phyloP scores from a whole-genome alignment of 2,329 filamentous ascomycete species.

The Colletotrichum sp. region DNA sequence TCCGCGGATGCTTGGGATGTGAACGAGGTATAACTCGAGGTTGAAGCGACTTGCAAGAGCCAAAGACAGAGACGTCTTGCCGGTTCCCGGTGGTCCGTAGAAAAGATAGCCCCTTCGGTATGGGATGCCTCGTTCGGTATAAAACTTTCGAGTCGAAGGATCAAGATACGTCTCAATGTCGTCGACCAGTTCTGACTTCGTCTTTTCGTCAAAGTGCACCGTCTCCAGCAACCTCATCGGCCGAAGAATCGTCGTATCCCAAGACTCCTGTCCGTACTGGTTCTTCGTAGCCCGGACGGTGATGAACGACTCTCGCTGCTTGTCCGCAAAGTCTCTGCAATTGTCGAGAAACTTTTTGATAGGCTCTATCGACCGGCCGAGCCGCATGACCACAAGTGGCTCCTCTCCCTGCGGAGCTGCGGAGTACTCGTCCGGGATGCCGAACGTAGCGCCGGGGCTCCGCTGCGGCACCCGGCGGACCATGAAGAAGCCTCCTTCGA shows the following conservation, averaged over 20 bases:
- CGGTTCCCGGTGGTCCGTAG: constrained; percentile 75
- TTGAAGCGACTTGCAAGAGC: constrained; percentile 73
- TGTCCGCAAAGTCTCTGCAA: constrained; percentile 35
- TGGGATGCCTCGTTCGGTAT: constrained; percentile 74
- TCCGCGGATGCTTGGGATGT: constrained; percentile 55
- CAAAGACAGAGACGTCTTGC: constrained; percentile 78
- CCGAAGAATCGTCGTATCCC: constrained; percentile 38
- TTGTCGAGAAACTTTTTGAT: constrained; percentile 33
- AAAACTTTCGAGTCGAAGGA: constrained; percentile 64
- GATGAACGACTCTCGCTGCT: constrained; percentile 38
- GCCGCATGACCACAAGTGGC: constrained; percentile 41
- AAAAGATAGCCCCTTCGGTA: constrained; percentile 77
- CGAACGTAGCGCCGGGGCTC: constrained; percentile 1
- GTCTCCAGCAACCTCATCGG: constrained; percentile 31
- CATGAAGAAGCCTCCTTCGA: constrained; percentile 37
- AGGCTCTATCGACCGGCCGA: constrained; percentile 37
- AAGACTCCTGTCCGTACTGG: constrained; percentile 28
- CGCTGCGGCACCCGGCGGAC: constrained; percentile 33
- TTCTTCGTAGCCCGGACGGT: constrained; percentile 37
- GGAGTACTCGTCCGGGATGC: constrained; percentile 34
- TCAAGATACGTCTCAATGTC: constrained; percentile 72
- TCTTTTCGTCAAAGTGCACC: constrained; percentile 38
- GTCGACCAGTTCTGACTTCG: constrained; percentile 69
- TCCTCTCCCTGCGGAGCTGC: constrained; percentile 39
- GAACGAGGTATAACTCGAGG: constrained; percentile 76